Evolutionary conservation across 164 flowering plant species (phyloP), one percentile per base, ranked within the genome.

Genomic region (Houttuynia cordata): DNA sequence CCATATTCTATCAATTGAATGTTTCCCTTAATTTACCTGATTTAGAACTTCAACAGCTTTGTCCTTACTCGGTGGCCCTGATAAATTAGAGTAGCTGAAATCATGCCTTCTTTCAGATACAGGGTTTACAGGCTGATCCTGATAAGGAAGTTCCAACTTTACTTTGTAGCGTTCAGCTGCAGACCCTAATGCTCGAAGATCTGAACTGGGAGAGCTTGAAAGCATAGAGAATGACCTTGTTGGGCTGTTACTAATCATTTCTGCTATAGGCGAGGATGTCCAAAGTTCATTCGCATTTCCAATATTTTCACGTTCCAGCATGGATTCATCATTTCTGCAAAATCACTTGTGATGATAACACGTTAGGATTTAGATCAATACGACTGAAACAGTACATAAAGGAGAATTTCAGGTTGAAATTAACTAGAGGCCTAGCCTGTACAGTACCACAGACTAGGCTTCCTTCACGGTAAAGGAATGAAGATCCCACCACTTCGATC

Each of bases 271-370:
- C 34, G 75, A 66, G 60, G 89, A 73, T 58, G 87, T 85, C 66
- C 78, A 68, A 52, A 85, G 54, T 6, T 80, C 92, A 59, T 75
- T 86, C 45, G 76, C 84, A 67, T 79, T 80, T 62, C 71, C 68
- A 49, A 71, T 63, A 58, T 63, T 67, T 34, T 76, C 89, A 61
- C 79, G 66, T 53, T 87, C 86, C 69, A 80, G 80, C 24, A 84
- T 78, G 54, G 89, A 79, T 72, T 90, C 97, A 71, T 86, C 83
- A 71, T 71, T 83, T 74, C 97, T 85, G 83, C 62, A 79, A 67
- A 63, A 70, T 34, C 52, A 61, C 51, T 40, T 60, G 53, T 53
- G 24, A 51, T 57, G 41, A 58, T 58, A 58, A 53, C 67, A 53
- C 15, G 81, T 78, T 79, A n/a, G n/a, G n/a, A n/a, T n/a, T n/a